Evolutionary conservation across 805 yeast genomes (phyloP), one percentile per base, ranked within the genome.

Genomic region (Barnettozyma botsteinii): DNA sequence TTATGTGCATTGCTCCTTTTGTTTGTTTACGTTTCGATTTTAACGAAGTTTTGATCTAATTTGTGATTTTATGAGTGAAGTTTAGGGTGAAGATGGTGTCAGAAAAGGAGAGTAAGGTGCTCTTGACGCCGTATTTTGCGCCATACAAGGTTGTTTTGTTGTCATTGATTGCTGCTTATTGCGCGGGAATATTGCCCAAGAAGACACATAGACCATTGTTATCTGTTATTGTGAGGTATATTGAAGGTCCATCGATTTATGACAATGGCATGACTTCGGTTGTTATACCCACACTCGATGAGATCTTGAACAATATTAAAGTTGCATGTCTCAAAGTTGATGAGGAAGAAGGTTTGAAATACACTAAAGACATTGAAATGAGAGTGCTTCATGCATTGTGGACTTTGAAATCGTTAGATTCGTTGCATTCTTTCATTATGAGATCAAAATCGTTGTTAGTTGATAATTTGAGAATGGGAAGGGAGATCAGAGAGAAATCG

Each of bases 121-220:
- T 49, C 3, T 46, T 70, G 18, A 64, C 72, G 2, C 65, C 69
- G 3, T 52, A 63, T 1, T 47, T 79, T 21, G 72, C 81, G 6
- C 78, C 85, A 1, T 69, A 74, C 41, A 77, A 75, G 47, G 57
- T 80, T 0, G 73, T 79, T 2, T 48, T 78, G 1, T 49, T 78
- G 9, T 57, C 70, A 3, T 51, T 80, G 12, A 64, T 78, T 5
- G 66, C 66, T 13, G 70, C 71, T 0, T 73, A 74, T 48, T 64
- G 77, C 33, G 53, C 64, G 11, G 64, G 64, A 8, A 54, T 55
- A 13, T 46, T 72, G 2, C 77, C 77, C 5, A 47, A 57, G 13
- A 48, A 53, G 17, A 55, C 63, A 21, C 55, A 61, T 18, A 64
- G 70, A 7, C 66, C 72, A 1, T 50, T 70, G 13, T 50, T 75